Percentiles rank a stretch among this genome's conserved stretches.
Evolutionary conservation across 208 protist species (phyloP).

Genomic region (Wallacemonas sp.): DNA sequence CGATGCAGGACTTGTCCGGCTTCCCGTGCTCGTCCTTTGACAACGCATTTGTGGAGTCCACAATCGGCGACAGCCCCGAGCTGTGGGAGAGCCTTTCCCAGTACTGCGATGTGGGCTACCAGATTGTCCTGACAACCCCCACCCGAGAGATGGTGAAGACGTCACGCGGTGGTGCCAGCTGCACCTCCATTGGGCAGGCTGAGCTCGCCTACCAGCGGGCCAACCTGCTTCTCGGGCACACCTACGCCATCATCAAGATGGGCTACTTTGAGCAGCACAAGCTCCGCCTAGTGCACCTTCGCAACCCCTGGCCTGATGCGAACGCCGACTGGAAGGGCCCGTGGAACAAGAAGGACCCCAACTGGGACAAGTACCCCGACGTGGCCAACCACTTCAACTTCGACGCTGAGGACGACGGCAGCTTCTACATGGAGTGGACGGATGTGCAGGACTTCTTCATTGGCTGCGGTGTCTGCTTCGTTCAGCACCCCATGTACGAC

Average conservation of each 20-base stretch:
- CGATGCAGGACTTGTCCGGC: slow-evolving; percentile 77
- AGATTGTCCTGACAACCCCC: slow-evolving; percentile 61
- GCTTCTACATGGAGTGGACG: slow-evolving; percentile 79
- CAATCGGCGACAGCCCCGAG: slow-evolving; percentile 42
- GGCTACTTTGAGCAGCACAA: slow-evolving; percentile 50
- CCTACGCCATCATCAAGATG: slow-evolving; percentile 68
- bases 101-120: slow-evolving; percentile 54
- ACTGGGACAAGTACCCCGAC: slow-evolving; percentile 64
- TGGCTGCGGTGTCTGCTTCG: slow-evolving; percentile 78
- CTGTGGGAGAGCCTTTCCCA: slow-evolving; percentile 49
- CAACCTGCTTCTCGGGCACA: slow-evolving; percentile 56
- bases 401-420: slow-evolving; percentile 43
- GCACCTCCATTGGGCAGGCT: slow-evolving; percentile 24
- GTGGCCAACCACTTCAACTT: slow-evolving; percentile 51
- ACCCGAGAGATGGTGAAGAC: slow-evolving; percentile 57
- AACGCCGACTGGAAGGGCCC: slow-evolving; percentile 39
- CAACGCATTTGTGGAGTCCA: slow-evolving; percentile 57
- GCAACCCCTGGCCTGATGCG: slow-evolving; percentile 62
- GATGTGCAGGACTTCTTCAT: slow-evolving; percentile 75
- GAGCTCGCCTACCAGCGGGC: slow-evolving; percentile 56
- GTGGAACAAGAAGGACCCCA: slow-evolving; percentile 62
- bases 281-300: slow-evolving; percentile 61
- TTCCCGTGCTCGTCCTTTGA: slow-evolving; percentile 75
- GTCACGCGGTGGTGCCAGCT: slow-evolving; percentile 29
- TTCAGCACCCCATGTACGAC: slow-evolving; percentile 68